Conservation (phyloP, 371 early-diverging fungal species). For the Mucor piriformis region DNA sequence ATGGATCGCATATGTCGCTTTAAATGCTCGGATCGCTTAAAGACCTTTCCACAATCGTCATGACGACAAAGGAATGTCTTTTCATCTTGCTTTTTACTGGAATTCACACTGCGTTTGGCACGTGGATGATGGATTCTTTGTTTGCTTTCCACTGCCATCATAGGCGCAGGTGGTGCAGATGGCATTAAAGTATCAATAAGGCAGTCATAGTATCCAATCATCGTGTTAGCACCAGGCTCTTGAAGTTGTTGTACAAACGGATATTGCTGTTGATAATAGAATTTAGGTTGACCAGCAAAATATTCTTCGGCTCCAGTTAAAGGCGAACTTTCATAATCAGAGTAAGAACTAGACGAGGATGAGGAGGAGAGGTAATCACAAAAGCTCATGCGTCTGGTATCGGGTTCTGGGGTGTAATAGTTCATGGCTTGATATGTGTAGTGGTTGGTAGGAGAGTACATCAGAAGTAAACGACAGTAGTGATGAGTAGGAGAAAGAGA, state of each 20-base stretch:
- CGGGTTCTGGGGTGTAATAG: conserved; percentile 26
- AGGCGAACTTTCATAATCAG: conserved; percentile 39
- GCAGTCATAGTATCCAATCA: background rate
- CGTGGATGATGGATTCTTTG: background rate
- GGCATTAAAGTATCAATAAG: background rate
- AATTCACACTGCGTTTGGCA: conserved; percentile 7
- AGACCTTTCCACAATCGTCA: conserved; percentile 70
- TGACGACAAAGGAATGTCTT: conserved; percentile 51
- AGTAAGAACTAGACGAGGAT: conserved; percentile 27
- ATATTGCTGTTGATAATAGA: conserved; percentile 4
- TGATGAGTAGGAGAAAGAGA: background rate
- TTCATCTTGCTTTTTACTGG: background rate
- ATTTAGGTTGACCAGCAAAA: background rate
- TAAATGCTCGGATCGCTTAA: conserved; percentile 84
- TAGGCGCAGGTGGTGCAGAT: background rate
- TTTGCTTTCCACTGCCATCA: background rate
- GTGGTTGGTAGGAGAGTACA: background rate
- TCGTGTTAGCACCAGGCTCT: background rate
- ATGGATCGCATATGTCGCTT: conserved; percentile 77
- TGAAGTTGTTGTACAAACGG: conserved; percentile 1
- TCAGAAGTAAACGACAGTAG: background rate
- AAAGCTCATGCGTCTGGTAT: conserved; percentile 33
- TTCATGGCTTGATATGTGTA: background rate
- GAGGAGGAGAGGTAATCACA: conserved; percentile 36
- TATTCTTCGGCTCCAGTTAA: conserved; percentile 1